phyloP scores from a whole-genome alignment of 106 monocot species.

The Chionographis japonica region DNA sequence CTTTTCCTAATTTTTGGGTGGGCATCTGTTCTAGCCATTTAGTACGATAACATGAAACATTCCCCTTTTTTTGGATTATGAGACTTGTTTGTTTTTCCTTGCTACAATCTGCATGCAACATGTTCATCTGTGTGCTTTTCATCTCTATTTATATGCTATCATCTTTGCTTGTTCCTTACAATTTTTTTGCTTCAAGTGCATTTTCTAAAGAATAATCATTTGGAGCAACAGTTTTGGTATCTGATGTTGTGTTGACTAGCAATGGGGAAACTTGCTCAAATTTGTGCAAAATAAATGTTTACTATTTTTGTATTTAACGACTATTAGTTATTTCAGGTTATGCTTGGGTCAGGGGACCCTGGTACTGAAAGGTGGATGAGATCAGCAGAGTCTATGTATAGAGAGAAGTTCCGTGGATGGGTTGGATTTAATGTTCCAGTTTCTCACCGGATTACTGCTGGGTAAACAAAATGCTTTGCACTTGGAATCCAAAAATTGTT shows the following conservation, averaged over 20 bases:
- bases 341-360: slow-evolving; percentile 91
- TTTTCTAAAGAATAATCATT: no score
- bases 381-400: slow-evolving; percentile 50
- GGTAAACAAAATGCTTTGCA: slow-evolving; percentile 28
- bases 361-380: slow-evolving; percentile 85
- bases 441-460: slow-evolving; percentile 86
- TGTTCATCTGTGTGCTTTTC: background rate
- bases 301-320: background rate
- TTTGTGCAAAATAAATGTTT: background rate
- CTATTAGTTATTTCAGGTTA: slow-evolving; percentile 41
- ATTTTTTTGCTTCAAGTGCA: no score
- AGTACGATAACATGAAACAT: no score
- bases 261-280: no score
- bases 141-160: no score
- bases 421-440: slow-evolving; percentile 88
- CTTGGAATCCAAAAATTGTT: background rate
- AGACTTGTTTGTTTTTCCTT: no score
- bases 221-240: no score
- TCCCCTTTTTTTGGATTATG: no score
- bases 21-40: no score
- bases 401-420: slow-evolving; percentile 89
- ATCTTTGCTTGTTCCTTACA: no score
- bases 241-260: no score
- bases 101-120: no score
- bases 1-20: background rate